Conservation (phyloP, 345 rosid genomes). For the Dipteronia sinensis region DNA sequence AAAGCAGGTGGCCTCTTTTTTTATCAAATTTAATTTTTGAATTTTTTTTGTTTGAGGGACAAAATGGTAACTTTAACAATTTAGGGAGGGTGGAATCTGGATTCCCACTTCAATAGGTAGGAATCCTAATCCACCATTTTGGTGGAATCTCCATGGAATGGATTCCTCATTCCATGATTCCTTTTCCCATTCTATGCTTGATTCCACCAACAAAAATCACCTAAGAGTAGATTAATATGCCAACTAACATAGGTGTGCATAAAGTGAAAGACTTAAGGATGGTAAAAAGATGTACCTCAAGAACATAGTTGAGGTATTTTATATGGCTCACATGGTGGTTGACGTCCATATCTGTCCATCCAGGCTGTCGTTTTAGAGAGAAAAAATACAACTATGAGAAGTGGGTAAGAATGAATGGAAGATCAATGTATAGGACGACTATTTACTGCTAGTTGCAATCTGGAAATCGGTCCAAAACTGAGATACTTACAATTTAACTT, state of each 20-base stretch:
- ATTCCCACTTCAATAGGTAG: too few species aligned
- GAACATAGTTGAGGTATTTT: slow-evolving; percentile 16
- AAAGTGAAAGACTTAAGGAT: neutral
- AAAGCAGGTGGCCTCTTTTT: too few species aligned
- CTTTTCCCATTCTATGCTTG: too few species aligned
- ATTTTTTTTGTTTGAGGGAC: too few species aligned
- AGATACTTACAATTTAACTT: slow-evolving; percentile 9
- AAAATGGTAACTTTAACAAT: too few species aligned
- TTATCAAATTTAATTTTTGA: too few species aligned
- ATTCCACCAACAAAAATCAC: too few species aligned
- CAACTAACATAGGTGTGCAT: neutral
- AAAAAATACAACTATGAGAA: neutral
- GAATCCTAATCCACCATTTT: too few species aligned
- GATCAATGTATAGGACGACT: neutral
- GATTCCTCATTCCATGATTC: too few species aligned
- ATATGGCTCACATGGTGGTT: slow-evolving; percentile 25
- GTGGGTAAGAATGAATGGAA: neutral
- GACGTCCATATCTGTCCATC: slow-evolving; percentile 24
- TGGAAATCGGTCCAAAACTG: neutral
- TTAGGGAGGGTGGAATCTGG: too few species aligned
- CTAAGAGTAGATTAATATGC: neutral
- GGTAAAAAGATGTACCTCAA: slow-evolving; percentile 2
- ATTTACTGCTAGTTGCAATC: neutral
- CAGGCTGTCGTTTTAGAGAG: slow-evolving; percentile 17
- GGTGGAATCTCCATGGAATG: too few species aligned